Conservation (phyloP, 78 protist genomes). For the Speleostelium caveatum region DNA sequence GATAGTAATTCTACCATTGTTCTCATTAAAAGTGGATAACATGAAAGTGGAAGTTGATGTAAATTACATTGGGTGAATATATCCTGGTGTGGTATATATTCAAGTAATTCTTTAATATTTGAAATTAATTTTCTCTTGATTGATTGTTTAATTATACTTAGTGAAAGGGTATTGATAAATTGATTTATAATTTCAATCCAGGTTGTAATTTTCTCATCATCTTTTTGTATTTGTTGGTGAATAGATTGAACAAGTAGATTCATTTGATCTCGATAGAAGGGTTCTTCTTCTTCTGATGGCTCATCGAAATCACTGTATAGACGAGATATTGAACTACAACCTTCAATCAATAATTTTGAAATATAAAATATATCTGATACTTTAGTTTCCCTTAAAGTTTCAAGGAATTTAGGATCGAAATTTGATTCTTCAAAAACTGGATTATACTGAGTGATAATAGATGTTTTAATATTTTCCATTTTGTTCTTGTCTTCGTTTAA, state of each 20-base stretch:
- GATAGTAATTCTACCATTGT: constrained; percentile 5
- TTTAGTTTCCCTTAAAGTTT: no score
- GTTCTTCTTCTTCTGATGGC: constrained; percentile 3
- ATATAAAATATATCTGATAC: background rate
- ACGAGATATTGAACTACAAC: constrained; percentile 14
- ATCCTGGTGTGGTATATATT: no score
- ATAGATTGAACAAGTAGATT: background rate
- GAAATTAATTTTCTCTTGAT: no score
- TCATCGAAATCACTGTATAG: constrained; percentile 11
- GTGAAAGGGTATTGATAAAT: background rate
- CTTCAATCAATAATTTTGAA: background rate
- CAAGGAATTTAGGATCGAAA: no score
- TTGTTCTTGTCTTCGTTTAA: no score
- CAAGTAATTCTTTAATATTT: no score
- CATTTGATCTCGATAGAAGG: background rate
- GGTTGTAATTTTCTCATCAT: no score
- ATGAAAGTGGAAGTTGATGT: constrained; percentile 1
- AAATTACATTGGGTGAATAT: no score
- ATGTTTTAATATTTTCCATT: no score
- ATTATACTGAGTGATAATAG: no score
- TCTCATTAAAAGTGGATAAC: constrained; percentile 34
- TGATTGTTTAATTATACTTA: constrained; percentile 1
- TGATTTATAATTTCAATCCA: constrained; percentile 3
- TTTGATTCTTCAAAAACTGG: no score
- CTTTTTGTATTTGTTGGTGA: no score